These are phyloP conservation scores for Lablab purpureus DNA, from an alignment of 306 rosid species.

Conservation along the genomic window DNA sequence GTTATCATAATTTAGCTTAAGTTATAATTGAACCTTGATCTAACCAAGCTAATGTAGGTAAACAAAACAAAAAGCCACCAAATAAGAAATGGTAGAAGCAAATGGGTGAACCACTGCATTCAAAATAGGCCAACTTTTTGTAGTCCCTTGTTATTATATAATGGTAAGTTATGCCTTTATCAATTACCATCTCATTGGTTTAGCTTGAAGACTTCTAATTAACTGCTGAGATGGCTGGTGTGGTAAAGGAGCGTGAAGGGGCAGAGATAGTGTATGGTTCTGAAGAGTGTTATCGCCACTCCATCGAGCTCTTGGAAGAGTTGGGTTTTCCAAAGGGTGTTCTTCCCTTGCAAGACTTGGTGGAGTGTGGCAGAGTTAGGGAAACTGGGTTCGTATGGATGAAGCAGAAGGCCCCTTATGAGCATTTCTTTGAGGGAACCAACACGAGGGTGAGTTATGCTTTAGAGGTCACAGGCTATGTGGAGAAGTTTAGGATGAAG, in stretches of 20 bases:
- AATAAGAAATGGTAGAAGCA: not conserved
- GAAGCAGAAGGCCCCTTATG: conserved; percentile 71
- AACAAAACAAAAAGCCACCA: conserved; percentile 20
- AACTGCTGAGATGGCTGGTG: conserved; percentile 41
- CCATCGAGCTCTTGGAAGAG: conserved; percentile 68
- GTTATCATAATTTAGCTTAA: not conserved
- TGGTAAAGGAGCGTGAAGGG: conserved; percentile 59
- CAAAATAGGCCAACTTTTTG: conserved; percentile 35
- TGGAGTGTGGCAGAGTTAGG: conserved; percentile 76
- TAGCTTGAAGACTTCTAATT: not conserved
- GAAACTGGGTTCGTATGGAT: conserved; percentile 92
- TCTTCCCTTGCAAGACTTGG: conserved; percentile 73
- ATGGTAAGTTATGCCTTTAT: not conserved
- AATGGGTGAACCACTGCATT: conserved; percentile 55
- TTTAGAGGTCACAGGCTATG: conserved; percentile 75
- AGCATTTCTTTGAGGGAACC: conserved; percentile 65
- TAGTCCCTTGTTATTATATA: conserved; percentile 9
- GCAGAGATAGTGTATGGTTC: conserved; percentile 73
- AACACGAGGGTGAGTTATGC: conserved; percentile 69
- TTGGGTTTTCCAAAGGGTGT: conserved; percentile 82
- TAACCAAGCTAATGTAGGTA: conserved; percentile 8
- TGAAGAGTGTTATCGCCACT: conserved; percentile 61
- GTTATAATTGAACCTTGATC: not conserved
- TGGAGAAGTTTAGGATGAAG: conserved; percentile 80
- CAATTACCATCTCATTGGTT: not conserved